Conservation (phyloP, 2,329 filamentous ascomycete genomes). For the Pyricularia sp. region DNA sequence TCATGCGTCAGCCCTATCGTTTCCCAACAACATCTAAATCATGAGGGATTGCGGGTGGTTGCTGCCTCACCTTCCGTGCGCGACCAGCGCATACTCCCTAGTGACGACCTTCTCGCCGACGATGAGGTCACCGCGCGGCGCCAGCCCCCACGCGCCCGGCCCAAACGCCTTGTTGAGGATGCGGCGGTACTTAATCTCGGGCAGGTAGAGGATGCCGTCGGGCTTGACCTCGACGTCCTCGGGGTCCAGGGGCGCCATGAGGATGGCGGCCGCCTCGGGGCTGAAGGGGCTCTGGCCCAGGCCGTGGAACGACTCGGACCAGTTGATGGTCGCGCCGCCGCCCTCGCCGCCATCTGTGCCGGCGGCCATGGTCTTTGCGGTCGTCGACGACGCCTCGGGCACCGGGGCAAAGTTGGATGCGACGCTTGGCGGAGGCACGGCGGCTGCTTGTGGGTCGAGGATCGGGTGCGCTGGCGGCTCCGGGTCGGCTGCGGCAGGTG, state of each 20-base stretch:
- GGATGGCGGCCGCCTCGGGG: conserved; percentile 55
- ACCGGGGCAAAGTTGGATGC: conserved; percentile 21
- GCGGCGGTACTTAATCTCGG: conserved; percentile 94
- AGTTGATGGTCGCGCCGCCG: conserved; percentile 44
- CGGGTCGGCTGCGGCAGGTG: not conserved
- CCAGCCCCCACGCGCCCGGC: conserved; percentile 90
- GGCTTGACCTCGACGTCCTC: conserved; percentile 94
- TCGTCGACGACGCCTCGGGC: conserved; percentile 10
- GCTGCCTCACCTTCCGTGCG: conserved; percentile 65
- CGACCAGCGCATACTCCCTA: conserved; percentile 86
- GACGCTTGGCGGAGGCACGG: conserved; percentile 15
- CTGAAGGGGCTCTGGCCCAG: conserved; percentile 64
- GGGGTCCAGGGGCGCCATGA: conserved; percentile 56
- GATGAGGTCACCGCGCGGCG: conserved; percentile 75
- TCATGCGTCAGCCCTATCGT: not conserved
- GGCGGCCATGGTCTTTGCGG: conserved; percentile 7
- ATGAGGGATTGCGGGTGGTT: not conserved
- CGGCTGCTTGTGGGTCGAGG: conserved; percentile 18
- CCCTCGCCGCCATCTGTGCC: conserved; percentile 6
- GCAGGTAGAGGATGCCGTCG: conserved; percentile 90
- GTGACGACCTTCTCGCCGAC: conserved; percentile 76
- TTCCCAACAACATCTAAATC: not conserved
- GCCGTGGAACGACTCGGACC: conserved; percentile 76
- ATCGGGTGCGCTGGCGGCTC: conserved; percentile 11
- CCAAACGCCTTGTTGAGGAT: conserved; percentile 89